Percentiles rank a stretch among this genome's conserved stretches.
Conservation (phyloP, 2,329 filamentous ascomycete genomes). For the Elsinoe fawcettii region DNA sequence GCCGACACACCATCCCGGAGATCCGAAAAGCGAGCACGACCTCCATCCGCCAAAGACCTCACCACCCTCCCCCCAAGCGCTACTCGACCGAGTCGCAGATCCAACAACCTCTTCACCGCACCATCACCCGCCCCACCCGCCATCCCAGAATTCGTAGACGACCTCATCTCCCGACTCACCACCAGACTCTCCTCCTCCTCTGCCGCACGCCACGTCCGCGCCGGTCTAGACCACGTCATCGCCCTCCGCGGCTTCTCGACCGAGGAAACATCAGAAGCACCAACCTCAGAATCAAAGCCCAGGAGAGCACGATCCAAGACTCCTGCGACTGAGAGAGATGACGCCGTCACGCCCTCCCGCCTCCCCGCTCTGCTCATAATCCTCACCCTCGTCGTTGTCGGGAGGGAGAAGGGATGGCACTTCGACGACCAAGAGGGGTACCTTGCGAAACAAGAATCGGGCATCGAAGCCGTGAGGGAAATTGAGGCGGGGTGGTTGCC, state of each 20-base stretch:
- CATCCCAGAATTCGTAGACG: neutral
- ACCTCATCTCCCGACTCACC: conserved; percentile 46
- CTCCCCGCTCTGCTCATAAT: conserved; percentile 14
- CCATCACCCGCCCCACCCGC: too few species aligned
- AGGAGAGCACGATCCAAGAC: neutral
- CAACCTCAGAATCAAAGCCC: neutral
- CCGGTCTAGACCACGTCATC: conserved; percentile 13
- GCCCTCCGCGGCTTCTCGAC: neutral
- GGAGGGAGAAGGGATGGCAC: neutral
- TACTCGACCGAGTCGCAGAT: neutral
- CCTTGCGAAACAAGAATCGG: conserved; percentile 1
- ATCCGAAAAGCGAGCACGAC: conserved; percentile 11
- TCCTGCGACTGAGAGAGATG: neutral
- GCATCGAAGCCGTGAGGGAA: conserved; percentile 15
- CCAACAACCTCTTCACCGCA: neutral
- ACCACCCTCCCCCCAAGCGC: neutral
- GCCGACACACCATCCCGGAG: neutral
- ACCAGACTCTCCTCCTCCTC: conserved; percentile 1
- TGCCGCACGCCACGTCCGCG: conserved; percentile 14
- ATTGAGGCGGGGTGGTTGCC: conserved; percentile 11
- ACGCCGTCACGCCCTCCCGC: conserved; percentile 3
- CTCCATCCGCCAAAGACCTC: neutral
- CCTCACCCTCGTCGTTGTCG: conserved; percentile 14
- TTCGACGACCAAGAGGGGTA: conserved; percentile 7
- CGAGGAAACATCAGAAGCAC: neutral